Base-by-base conservation (phyloP, 2,329 filamentous ascomycete genomes). In the Penicillium oxalicum region DNA sequence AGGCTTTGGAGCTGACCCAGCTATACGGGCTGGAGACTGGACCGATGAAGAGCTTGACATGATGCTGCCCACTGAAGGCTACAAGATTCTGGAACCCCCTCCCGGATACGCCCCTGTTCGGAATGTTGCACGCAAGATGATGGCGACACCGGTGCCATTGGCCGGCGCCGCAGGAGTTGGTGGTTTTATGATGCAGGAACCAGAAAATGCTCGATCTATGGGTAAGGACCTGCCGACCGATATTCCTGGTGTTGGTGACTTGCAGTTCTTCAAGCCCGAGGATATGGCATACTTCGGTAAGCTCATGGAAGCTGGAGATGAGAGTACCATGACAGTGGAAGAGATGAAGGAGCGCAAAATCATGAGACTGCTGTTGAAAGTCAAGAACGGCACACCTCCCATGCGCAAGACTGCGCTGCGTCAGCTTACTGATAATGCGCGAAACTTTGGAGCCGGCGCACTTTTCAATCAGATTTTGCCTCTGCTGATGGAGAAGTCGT, bases 271-370 rank as follows among this genome's bases (percentile, higher is more conserved):
- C 79, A 98, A 98, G 73, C 83, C 90, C 1, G 93, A 98, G 69
- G 93, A 98, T 70, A 96, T 97, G 90, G 85, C 88, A 35, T 98
- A 98, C 72, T 98, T 98, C 63, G 91, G 91, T 50, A 97, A 98
- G 75, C 81, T 98, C 36, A 91, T 95, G 24, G 93, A 98, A 65
- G 90, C 88, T 34, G 87, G 86, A 26, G 90, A 97, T 60, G 93
- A 98, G 72, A 94, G 91, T 60, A 79, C 83, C 24, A 81, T 98
- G 72, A 91, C 85, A 18, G 90, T 98, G 8, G 93, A 98, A 42
- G 91, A 98, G 63, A 74, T 98, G 45, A 97, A 98, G 71, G 91
- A 98, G 72, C 82, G 93, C 53, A 98, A 98, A 74, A 98, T 98
- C 65, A 97, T 98, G 93, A 81, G 93, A 58, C 74, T 98, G 47